Conservation (phyloP, 139 green algal genomes). For the Monoraphidium neglectum region DNA sequence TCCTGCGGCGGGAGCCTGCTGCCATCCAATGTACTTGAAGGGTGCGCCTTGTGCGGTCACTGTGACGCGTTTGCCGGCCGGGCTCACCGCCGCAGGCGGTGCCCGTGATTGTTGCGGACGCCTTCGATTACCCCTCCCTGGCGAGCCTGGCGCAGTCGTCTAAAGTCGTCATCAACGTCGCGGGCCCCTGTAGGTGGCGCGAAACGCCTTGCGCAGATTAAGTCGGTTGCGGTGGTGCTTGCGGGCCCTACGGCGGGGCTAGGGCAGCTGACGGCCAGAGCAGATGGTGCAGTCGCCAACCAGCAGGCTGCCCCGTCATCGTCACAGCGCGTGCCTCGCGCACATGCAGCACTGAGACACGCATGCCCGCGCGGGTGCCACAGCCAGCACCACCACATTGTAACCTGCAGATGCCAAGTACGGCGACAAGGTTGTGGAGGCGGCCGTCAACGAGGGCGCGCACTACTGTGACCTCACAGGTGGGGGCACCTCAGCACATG, state of each 20-base stretch:
- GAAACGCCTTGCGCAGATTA: too few species aligned
- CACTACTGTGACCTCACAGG: slow-evolving; percentile 94
- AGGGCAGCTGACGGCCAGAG: too few species aligned
- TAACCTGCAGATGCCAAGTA: slow-evolving; percentile 34
- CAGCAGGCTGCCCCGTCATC: too few species aligned
- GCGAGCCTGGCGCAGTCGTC: slow-evolving; percentile 50
- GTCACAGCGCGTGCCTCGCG: too few species aligned
- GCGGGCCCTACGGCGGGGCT: too few species aligned
- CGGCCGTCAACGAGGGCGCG: slow-evolving; percentile 64
- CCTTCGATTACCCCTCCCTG: slow-evolving; percentile 58
- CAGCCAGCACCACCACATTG: not conserved
- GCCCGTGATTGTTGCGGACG: slow-evolving; percentile 68
- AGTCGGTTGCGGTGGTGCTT: too few species aligned
- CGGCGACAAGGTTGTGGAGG: slow-evolving; percentile 75
- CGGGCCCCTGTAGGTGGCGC: slow-evolving; percentile 60
- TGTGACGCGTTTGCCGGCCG: not conserved
- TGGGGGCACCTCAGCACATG: slow-evolving; percentile 23
- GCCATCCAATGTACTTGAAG: too few species aligned
- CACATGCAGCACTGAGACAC: not conserved
- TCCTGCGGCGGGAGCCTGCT: too few species aligned
- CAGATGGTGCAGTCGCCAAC: too few species aligned
- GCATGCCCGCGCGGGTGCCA: too few species aligned
- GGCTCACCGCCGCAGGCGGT: slow-evolving; percentile 44
- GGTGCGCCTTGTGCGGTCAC: too few species aligned
- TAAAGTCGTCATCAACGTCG: slow-evolving; percentile 72